These are phyloP conservation scores for Corylus heterophylla DNA, from an alignment of 306 rosid species.

Conservation along the genomic window DNA sequence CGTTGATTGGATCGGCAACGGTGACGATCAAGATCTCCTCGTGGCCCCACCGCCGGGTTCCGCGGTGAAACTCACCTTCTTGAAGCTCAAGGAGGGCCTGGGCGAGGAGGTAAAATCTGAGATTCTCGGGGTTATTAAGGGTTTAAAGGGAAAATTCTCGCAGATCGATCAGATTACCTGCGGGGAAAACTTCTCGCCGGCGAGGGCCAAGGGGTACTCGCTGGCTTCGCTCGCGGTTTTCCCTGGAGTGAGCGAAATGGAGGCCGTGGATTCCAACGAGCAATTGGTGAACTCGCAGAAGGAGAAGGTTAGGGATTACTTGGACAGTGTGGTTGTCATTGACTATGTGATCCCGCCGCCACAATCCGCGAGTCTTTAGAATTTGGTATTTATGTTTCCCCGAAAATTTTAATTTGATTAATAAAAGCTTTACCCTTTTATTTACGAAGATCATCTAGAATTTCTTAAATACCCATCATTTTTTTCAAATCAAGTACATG, in stretches of 20 bases:
- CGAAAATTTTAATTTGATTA: no score
- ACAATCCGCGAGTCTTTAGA: slow-evolving; percentile 57
- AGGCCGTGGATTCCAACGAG: slow-evolving; percentile 49
- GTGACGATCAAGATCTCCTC: slow-evolving; percentile 9
- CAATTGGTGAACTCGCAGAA: slow-evolving; percentile 54
- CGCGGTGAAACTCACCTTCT: slow-evolving; percentile 52
- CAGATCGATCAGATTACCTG: slow-evolving; percentile 49
- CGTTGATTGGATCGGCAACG: slow-evolving; percentile 77
- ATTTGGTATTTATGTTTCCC: no score
- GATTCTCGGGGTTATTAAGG: slow-evolving; percentile 58
- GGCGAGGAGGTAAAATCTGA: slow-evolving; percentile 31
- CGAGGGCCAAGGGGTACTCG: slow-evolving; percentile 81
- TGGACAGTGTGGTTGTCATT: slow-evolving; percentile 61
- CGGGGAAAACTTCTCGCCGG: slow-evolving; percentile 89
- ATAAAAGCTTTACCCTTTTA: no score
- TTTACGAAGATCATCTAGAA: no score
- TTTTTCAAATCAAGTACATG: no score
- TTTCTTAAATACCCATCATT: no score
- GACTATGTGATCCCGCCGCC: slow-evolving; percentile 62
- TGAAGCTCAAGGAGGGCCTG: slow-evolving; percentile 68
- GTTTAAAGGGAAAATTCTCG: slow-evolving; percentile 46
- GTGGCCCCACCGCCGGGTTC: slow-evolving; percentile 51
- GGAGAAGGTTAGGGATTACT: slow-evolving; percentile 65
- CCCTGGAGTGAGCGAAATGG: slow-evolving; percentile 45
- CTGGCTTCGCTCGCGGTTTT: slow-evolving; percentile 74